A percentile compares a stretch with the other conserved stretches of the same genome.
These are phyloP conservation scores for Fusarium humuli DNA, from an alignment of 2,329 filamentous ascomycete species.

Conservation along the genomic window DNA sequence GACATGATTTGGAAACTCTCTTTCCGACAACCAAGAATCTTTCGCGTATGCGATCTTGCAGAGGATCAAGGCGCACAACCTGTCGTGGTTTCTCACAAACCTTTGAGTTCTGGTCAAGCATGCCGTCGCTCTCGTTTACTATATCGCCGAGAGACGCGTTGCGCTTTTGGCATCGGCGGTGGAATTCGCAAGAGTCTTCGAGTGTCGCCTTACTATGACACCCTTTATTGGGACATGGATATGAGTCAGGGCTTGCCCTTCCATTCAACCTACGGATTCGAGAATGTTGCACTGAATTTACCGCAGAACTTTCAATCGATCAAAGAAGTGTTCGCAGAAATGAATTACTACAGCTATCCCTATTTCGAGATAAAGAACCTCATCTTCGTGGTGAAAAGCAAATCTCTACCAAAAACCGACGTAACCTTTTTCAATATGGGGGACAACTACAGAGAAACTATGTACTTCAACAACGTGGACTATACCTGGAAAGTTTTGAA, in stretches of 20 bases:
- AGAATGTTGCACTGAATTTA: neutral
- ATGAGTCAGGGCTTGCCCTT: rapidly evolving
- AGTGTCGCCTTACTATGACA: neutral
- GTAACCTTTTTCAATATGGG: neutral
- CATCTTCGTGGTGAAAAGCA: neutral
- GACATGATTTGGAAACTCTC: neutral
- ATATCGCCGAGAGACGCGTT: neutral
- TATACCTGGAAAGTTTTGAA: neutral
- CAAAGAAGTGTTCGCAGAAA: rapidly evolving
- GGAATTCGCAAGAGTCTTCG: slow-evolving; percentile 1
- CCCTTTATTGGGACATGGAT: slow-evolving; percentile 4
- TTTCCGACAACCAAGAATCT: neutral
- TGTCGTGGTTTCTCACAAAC: slow-evolving; percentile 1
- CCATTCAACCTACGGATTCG: rapidly evolving
- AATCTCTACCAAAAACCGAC: neutral
- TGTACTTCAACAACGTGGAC: rapidly evolving
- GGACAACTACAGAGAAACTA: rapidly evolving
- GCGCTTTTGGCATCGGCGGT: neutral
- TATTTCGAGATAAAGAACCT: neutral
- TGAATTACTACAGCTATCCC: too few relatives aligned
- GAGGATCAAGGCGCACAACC: neutral
- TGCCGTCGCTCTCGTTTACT: neutral
- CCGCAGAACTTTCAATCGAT: rapidly evolving
- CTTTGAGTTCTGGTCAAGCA: neutral
- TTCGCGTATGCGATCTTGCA: neutral